Conservation (phyloP, 768 basidiomycete species). For the Cyclocybe cylindracea region DNA sequence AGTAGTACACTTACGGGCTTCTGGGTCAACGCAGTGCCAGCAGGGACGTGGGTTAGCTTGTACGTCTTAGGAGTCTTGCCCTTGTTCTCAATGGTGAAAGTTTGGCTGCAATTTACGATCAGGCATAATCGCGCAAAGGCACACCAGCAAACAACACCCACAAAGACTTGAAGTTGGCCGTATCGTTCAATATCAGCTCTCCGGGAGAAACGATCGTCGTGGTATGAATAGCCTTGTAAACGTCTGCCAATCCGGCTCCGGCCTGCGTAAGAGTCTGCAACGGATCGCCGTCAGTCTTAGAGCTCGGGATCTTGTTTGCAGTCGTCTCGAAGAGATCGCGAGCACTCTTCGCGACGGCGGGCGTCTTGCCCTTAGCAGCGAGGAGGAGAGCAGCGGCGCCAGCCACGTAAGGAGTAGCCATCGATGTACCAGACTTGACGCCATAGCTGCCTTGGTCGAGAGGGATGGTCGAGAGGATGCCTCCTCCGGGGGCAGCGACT, state of each 20-base stretch:
- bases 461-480: constrained; percentile 48
- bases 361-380: constrained; percentile 32
- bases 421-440: constrained; percentile 41
- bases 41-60: constrained; percentile 54
- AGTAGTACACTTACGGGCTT: constrained; percentile 30
- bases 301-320: constrained; percentile 41
- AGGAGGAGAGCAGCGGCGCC: constrained; percentile 43
- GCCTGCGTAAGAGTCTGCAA: constrained; percentile 54
- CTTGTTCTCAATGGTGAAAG: constrained; percentile 52
- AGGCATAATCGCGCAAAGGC: constrained; percentile 3
- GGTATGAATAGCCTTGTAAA: constrained; percentile 56
- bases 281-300: constrained; percentile 48
- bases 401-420: constrained; percentile 42
- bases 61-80: constrained; percentile 43
- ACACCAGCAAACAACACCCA: constrained; percentile 23
- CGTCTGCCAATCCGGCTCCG: constrained; percentile 58
- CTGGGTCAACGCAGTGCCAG: constrained; percentile 53
- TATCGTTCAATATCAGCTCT: constrained; percentile 67
- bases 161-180: constrained; percentile 49
- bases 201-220: constrained; percentile 54
- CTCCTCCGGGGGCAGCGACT: constrained; percentile 49
- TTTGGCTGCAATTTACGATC: constrained; percentile 33
- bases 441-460: constrained; percentile 33
- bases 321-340: constrained; percentile 51
- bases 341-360: constrained; percentile 25